Conservation (phyloP, 352 stramenopile species). For the Phytophthora multivora region DNA sequence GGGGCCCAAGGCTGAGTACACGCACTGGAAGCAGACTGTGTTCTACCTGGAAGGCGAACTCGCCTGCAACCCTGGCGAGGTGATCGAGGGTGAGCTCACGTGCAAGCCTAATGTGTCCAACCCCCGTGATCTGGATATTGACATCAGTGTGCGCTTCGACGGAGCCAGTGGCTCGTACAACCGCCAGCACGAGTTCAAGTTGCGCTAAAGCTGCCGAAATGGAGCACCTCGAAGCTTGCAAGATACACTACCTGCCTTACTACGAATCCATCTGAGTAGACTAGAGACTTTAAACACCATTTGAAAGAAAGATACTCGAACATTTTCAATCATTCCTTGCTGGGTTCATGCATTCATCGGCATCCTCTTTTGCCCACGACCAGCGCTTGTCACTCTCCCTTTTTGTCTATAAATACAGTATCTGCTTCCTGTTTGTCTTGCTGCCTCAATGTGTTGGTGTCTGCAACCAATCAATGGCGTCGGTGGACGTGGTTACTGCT, state of each 20-base stretch:
- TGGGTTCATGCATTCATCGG: slow-evolving; percentile 1
- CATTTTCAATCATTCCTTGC: slow-evolving; percentile 20
- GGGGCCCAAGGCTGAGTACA: slow-evolving; percentile 93
- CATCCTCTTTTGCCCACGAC: slow-evolving; percentile 9
- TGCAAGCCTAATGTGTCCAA: slow-evolving; percentile 92
- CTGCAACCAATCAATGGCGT: slow-evolving; percentile 11
- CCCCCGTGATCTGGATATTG: slow-evolving; percentile 94
- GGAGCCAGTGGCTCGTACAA: slow-evolving; percentile 69
- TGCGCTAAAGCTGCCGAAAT: slow-evolving; percentile 58
- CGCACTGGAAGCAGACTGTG: slow-evolving; percentile 99
- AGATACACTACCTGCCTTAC: slow-evolving; percentile 21
- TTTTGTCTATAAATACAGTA: slow-evolving; percentile 76
- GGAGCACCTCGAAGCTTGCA: slow-evolving; percentile 2
- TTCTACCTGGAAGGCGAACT: slow-evolving; percentile 95
- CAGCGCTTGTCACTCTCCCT: slow-evolving; percentile 19
- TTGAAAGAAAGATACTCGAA: slow-evolving; percentile 43
- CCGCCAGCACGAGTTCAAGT: slow-evolving; percentile 76
- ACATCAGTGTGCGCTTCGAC: slow-evolving; percentile 83
- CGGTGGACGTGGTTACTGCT: slow-evolving; percentile 25
- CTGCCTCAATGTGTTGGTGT: slow-evolving; percentile 5
- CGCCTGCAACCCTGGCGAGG: slow-evolving; percentile 83
- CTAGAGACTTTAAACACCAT: slow-evolving; percentile 32
- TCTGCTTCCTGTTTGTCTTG: slow-evolving; percentile 22
- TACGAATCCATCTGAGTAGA: slow-evolving; percentile 32
- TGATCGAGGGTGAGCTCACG: slow-evolving; percentile 89